Conservation (phyloP, 1,284 basidiomycete species). For the Pholiota adiposa region DNA sequence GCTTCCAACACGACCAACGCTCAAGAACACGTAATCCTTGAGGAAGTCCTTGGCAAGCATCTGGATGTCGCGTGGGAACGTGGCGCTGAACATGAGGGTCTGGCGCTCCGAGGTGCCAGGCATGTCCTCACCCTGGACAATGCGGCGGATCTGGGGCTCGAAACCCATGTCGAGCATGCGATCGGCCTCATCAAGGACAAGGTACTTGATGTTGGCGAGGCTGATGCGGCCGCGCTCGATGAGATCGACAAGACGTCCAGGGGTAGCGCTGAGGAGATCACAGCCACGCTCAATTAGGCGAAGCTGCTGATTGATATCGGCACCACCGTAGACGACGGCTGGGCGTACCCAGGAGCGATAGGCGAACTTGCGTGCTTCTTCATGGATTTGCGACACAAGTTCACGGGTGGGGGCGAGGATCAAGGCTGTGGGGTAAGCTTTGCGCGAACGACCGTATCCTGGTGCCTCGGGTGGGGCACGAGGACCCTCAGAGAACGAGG, state of each 20-base stretch:
- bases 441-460: slow-evolving; percentile 75
- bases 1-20: slow-evolving; percentile 97
- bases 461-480: slow-evolving; percentile 59
- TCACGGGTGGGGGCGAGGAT: slow-evolving; percentile 98
- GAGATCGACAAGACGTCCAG: slow-evolving; percentile 97
- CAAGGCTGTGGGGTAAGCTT: slow-evolving; percentile 95
- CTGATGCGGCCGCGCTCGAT: slow-evolving; percentile 98
- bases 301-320: slow-evolving; percentile 95
- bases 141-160: slow-evolving; percentile 98
- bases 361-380: slow-evolving; percentile 98
- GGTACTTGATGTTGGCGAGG: slow-evolving; percentile 95
- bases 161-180: slow-evolving; percentile 99
- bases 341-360: slow-evolving; percentile 99
- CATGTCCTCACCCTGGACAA: slow-evolving; percentile 99
- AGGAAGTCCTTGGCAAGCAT: slow-evolving; percentile 95
- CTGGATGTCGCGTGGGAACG: slow-evolving; percentile 99
- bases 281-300: slow-evolving; percentile 96
- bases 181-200: slow-evolving; percentile 99
- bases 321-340: slow-evolving; percentile 99
- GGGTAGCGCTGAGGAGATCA: slow-evolving; percentile 97
- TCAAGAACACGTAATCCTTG: slow-evolving; percentile 98
- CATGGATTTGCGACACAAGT: slow-evolving; percentile 98
- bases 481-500: slow-evolving; percentile 89
- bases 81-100: slow-evolving; percentile 99
- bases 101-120: slow-evolving; percentile 91